Percentiles rank a stretch among this genome's conserved stretches.
phyloP scores from a whole-genome alignment of 139 green algal genomes.

The Chlorella ohadii region DNA sequence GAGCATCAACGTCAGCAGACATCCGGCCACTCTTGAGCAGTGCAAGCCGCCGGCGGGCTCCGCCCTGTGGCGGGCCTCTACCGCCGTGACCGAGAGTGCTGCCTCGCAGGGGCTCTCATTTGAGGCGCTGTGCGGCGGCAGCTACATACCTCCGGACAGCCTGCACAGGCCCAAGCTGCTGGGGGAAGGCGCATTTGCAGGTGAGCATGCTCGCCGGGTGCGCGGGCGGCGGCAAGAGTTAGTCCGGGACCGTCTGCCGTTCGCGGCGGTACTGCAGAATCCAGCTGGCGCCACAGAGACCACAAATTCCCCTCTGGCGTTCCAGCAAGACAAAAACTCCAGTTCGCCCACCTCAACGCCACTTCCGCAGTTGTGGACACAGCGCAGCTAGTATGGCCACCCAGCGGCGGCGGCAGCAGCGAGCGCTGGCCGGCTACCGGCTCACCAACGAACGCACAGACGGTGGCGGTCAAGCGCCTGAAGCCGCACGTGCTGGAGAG shows the following conservation, averaged over 20 bases:
- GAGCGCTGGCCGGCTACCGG: background rate
- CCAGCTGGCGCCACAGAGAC: no score
- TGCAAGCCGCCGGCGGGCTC: no score
- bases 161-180: conserved; percentile 11
- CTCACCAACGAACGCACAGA: background rate
- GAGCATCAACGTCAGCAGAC: no score
- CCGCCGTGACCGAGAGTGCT: no score
- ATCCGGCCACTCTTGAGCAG: no score
- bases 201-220: background rate
- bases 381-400: background rate
- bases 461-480: conserved; percentile 17
- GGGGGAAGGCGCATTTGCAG: conserved; percentile 19
- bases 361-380: conserved; percentile 1
- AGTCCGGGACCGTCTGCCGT: no score
- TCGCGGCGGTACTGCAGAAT: no score
- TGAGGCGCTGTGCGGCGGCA: background rate
- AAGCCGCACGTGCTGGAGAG: conserved; percentile 13
- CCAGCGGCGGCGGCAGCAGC: background rate
- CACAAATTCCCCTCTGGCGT: no score
- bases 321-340: no score
- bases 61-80: no score
- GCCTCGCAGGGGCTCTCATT: no score
- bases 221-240: no score
- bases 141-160: background rate
- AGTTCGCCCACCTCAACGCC: background rate